A percentile compares a stretch with the other conserved stretches of the same genome.
phyloP scores from a whole-genome alignment of 768 basidiomycete species.

The Tulasnella calospora region DNA sequence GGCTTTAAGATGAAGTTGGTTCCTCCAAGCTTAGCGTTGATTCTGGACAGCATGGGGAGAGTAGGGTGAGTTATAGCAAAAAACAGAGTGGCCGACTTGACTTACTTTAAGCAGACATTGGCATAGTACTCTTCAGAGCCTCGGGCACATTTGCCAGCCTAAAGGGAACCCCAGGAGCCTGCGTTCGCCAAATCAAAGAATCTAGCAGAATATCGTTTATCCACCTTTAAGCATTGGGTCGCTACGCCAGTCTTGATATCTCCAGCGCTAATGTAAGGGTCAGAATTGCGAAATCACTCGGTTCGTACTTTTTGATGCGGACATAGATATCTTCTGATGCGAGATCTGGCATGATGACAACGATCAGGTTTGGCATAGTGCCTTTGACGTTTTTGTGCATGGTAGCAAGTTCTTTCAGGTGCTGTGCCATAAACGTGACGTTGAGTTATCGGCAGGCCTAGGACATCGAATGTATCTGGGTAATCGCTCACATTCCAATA shows the following conservation, averaged over 20 bases:
- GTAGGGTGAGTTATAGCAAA: no score
- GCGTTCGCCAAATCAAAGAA: no score
- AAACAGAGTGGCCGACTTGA: no score
- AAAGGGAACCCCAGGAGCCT: slow-evolving; percentile 31
- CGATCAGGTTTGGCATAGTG: slow-evolving; percentile 52
- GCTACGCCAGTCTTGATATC: slow-evolving; percentile 69
- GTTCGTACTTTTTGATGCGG: slow-evolving; percentile 65
- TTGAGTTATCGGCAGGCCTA: not conserved
- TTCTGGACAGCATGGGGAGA: no score
- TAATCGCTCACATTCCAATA: slow-evolving; percentile 52
- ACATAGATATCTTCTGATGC: slow-evolving; percentile 67
- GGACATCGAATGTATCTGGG: not conserved
- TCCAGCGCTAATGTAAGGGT: slow-evolving; percentile 53
- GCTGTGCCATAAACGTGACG: slow-evolving; percentile 33
- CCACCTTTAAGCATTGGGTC: slow-evolving; percentile 65
- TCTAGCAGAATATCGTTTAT: not conserved
- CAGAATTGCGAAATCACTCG: not conserved
- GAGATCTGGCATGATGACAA: slow-evolving; percentile 62
- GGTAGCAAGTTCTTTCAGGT: slow-evolving; percentile 49
- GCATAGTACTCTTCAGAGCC: slow-evolving; percentile 70
- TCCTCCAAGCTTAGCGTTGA: slow-evolving; percentile 80
- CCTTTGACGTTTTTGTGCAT: slow-evolving; percentile 43
- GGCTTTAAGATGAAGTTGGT: slow-evolving; percentile 75
- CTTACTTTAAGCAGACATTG: slow-evolving; percentile 74
- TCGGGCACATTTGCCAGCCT: not conserved